Evolutionary conservation across 129 eudicot genomes (phyloP).

Genomic region (Artemisia tridentata): DNA sequence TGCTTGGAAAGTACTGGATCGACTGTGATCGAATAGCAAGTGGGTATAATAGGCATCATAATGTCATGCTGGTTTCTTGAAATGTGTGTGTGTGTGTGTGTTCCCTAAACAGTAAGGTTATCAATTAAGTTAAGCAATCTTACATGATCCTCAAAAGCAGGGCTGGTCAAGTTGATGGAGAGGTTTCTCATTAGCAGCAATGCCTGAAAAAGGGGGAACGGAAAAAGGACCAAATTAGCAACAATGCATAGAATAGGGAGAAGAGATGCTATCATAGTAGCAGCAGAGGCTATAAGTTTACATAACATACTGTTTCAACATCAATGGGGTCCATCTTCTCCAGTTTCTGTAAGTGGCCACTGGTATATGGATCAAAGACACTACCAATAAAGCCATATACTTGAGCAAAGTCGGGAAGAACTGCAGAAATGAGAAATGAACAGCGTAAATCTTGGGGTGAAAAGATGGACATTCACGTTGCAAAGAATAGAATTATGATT

Average conservation of each 20-base stretch:
- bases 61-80: not conserved
- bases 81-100: not conserved
- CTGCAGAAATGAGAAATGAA: slow-evolving; percentile 37
- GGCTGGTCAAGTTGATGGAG: slow-evolving; percentile 76
- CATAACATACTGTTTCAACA: slow-evolving; percentile 65
- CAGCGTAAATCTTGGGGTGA: no score
- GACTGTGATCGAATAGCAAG: not conserved
- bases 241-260: not conserved
- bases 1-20: not conserved
- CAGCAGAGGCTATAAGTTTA: not conserved
- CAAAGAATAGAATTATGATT: no score
- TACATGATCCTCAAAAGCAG: slow-evolving; percentile 88
- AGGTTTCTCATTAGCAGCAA: slow-evolving; percentile 81
- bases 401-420: slow-evolving; percentile 83
- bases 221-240: slow-evolving; percentile 3
- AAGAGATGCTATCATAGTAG: not conserved
- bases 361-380: slow-evolving; percentile 65
- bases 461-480: no score
- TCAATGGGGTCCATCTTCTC: slow-evolving; percentile 90
- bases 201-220: slow-evolving; percentile 44
- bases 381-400: slow-evolving; percentile 78
- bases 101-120: no score
- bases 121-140: slow-evolving; percentile 24
- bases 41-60: not conserved
- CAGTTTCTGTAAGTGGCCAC: slow-evolving; percentile 62